Evolutionary conservation across 768 basidiomycete genomes (phyloP).

Genomic region (Mycena chlorophos): DNA sequence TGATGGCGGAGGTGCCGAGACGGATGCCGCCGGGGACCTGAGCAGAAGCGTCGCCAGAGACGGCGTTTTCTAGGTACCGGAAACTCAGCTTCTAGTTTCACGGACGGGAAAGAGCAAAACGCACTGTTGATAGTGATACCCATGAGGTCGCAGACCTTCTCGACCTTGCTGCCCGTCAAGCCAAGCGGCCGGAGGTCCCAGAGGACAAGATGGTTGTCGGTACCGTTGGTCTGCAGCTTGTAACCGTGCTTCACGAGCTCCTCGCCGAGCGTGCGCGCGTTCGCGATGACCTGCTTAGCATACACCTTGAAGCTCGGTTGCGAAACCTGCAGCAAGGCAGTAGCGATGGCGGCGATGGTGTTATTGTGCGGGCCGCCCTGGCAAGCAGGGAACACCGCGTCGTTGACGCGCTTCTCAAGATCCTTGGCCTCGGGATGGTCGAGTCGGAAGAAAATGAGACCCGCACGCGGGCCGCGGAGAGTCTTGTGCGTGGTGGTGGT

Average conservation of each 20-base stretch:
- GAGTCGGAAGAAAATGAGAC: conserved; percentile 97
- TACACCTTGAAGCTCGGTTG: conserved; percentile 89
- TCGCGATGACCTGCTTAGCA: conserved; percentile 91
- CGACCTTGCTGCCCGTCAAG: conserved; percentile 96
- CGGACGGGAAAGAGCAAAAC: conserved; percentile 28
- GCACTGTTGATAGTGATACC: conserved; percentile 95
- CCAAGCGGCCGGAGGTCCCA: conserved; percentile 97
- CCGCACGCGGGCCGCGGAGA: conserved; percentile 95
- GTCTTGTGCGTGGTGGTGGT: conserved; percentile 99
- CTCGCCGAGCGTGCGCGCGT: conserved; percentile 75
- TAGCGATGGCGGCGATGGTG: conserved; percentile 94
- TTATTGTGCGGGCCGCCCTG: conserved; percentile 99
- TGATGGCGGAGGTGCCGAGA: conserved; percentile 90
- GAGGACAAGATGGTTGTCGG: conserved; percentile 96
- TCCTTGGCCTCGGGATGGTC: conserved; percentile 80
- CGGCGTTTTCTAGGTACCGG: conserved; percentile 76
- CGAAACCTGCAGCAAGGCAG: conserved; percentile 86
- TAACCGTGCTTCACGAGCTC: conserved; percentile 79
- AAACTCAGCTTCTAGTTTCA: background rate
- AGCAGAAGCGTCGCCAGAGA: conserved; percentile 94
- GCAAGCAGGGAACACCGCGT: conserved; percentile 99
- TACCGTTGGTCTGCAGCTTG: conserved; percentile 95
- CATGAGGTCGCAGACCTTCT: conserved; percentile 96
- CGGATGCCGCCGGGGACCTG: conserved; percentile 97
- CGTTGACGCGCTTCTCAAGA: conserved; percentile 95